Base-by-base conservation (phyloP, 2,329 filamentous ascomycete species). In the Spiromastix sp. region DNA sequence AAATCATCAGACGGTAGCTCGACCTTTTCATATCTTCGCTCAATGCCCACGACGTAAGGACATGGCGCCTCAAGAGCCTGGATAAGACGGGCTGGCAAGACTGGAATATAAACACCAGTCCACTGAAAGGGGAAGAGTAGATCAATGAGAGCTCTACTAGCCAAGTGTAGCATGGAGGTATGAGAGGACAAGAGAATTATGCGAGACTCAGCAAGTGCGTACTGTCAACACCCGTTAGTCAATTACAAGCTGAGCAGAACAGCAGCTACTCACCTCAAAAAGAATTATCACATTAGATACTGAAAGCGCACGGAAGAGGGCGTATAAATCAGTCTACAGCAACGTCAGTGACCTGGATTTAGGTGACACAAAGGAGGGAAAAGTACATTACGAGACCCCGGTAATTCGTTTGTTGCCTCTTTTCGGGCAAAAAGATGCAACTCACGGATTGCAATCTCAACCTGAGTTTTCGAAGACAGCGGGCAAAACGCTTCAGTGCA, bases 131-230 rank as follows among this genome's bases (percentile, higher is more conserved):
- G 89, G 55, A 94, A 98, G 13, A 98, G 65, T 24, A 96, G 66
- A 56, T 80, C 87, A 20, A 76, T 74, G 38, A 96, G 66, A n/a
- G 89, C 86, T 56, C 86, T 79, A 50, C 83, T 93, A 22, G 86
- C 89, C 29, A 96, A 72, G 52, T 96, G 86, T 39, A 98, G 71
- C 91, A 98, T 96, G 33, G 86, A 81, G 2, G 89, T 91, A 56
- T 98, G 87, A 2, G 87, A 94, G 6, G 91, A 96, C 13, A 96
- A 70, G 45, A 98, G 79, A 53, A 98, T 94, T 59, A 98, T 95
- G 39, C 89, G 82, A 29, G 87, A 91, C 63, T 98, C 91, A 1
- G 85, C 75, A 56, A 98, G 72, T 46, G 85, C 83, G 58, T 89
- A 95, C 65, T 63, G 36, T 37, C 16, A 19, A 22, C 11, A 19